Conservation (phyloP, 164 flowering plant species). For the Magnolia officinalis region DNA sequence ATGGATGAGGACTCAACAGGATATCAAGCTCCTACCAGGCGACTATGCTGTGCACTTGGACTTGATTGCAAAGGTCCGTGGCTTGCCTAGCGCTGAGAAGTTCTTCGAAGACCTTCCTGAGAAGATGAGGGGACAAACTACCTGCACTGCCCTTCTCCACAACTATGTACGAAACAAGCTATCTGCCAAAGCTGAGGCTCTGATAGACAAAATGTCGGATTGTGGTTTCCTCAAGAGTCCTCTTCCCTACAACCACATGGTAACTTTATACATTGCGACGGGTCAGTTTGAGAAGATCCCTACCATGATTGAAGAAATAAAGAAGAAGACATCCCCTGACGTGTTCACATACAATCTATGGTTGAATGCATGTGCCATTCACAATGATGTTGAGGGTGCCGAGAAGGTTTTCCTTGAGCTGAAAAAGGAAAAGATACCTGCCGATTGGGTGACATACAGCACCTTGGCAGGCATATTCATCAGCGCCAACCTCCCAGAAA, state of each 20-base stretch:
- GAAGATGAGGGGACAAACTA: constrained; percentile 40
- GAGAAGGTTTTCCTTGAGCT: constrained; percentile 55
- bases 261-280: constrained; percentile 53
- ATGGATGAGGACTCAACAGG: constrained; percentile 74
- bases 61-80: constrained; percentile 80
- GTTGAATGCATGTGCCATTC: constrained; percentile 53
- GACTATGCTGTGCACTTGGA: constrained; percentile 96
- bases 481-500: constrained; percentile 40
- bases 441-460: constrained; percentile 87
- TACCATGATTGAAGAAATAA: constrained; percentile 41
- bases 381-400: constrained; percentile 53
- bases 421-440: constrained; percentile 43
- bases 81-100: constrained; percentile 76
- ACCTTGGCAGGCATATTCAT: constrained; percentile 56
- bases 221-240: constrained; percentile 51
- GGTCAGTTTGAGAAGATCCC: constrained; percentile 66
- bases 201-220: constrained; percentile 79
- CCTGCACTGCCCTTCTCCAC: constrained; percentile 78
- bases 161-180: constrained; percentile 53
- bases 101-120: constrained; percentile 86
- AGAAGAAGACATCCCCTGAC: constrained; percentile 64
- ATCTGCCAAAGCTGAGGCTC: constrained; percentile 66
- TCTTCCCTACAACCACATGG: constrained; percentile 79
- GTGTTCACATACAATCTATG: constrained; percentile 66
- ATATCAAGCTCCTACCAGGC: constrained; percentile 67